Percentiles rank a stretch among this genome's conserved stretches.
These are phyloP conservation scores for Withania somnifera DNA, from an alignment of 305 asterid genomes.

Conservation along the genomic window DNA sequence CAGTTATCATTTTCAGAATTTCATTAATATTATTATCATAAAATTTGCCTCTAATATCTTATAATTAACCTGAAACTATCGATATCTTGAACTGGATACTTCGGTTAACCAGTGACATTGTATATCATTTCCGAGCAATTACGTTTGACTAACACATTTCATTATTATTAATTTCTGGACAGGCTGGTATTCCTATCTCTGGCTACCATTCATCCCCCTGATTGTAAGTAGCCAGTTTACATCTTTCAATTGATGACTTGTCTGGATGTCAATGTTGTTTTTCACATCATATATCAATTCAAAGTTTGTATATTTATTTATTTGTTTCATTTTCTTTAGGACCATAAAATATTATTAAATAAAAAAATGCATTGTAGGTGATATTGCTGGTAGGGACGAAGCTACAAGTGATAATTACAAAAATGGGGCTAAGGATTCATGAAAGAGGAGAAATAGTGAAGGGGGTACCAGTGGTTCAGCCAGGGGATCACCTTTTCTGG, in stretches of 20 bases:
- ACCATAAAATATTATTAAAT: background rate
- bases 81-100: too few species aligned
- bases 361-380: constrained; percentile 29
- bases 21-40: too few species aligned
- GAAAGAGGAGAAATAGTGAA: constrained; percentile 59
- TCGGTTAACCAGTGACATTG: too few species aligned
- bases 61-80: too few species aligned
- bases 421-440: constrained; percentile 72
- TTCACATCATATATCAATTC: background rate
- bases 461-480: constrained; percentile 68
- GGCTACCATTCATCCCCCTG: constrained; percentile 88
- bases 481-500: constrained; percentile 80
- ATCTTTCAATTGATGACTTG: background rate
- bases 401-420: constrained; percentile 79
- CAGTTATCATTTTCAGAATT: too few species aligned
- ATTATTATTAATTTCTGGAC: constrained; percentile 12
- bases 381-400: constrained; percentile 77
- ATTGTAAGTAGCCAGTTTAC: constrained; percentile 41
- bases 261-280: background rate
- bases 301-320: background rate
- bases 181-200: constrained; percentile 78
- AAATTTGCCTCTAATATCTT: too few species aligned
- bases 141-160: background rate
- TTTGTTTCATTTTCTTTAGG: background rate
- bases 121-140: background rate